Evolutionary conservation across 2,329 filamentous ascomycete species (phyloP).

Genomic region (Xylaria sp.): DNA sequence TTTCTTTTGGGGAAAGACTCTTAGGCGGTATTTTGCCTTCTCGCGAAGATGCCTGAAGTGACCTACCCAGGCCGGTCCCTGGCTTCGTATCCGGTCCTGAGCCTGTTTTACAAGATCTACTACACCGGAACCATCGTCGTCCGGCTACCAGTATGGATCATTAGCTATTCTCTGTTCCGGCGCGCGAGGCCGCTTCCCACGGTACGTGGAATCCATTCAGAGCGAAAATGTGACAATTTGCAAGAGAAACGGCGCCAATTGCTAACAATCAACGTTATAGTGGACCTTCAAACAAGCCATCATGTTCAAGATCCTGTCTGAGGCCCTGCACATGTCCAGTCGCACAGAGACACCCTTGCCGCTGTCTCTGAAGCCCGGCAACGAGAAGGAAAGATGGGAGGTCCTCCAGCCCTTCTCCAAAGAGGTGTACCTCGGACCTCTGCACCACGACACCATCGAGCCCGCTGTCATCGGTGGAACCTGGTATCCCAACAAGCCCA

Average conservation of each 20-base stretch:
- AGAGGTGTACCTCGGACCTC: conserved; percentile 23
- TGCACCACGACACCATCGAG: conserved; percentile 16
- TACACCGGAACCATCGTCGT: conserved; percentile 13
- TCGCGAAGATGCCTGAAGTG: conserved; percentile 9
- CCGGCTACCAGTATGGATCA: conserved; percentile 21
- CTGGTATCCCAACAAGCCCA: conserved; percentile 26
- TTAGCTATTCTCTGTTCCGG: conserved; percentile 17
- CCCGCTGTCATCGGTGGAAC: conserved; percentile 29
- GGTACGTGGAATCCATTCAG: conserved; percentile 1
- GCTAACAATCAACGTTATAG: conserved; percentile 5
- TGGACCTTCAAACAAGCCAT: conserved; percentile 24
- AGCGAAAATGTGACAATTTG: not conserved
- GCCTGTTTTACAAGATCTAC: conserved; percentile 18
- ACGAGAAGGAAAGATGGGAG: conserved; percentile 22
- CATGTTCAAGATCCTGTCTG: conserved; percentile 8
- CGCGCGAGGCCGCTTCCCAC: conserved; percentile 16
- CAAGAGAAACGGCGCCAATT: not conserved
- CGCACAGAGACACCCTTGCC: conserved; percentile 13
- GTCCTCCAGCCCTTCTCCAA: conserved; percentile 17
- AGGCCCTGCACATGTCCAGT: conserved; percentile 5
- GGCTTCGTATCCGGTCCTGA: conserved; percentile 19
- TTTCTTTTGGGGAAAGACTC: not conserved
- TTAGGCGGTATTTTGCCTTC: not conserved
- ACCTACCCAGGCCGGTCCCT: conserved; percentile 18
- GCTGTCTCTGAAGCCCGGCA: conserved; percentile 19